These are phyloP conservation scores for Gossypium anomalum DNA, from an alignment of 345 rosid species.

Conservation along the genomic window DNA sequence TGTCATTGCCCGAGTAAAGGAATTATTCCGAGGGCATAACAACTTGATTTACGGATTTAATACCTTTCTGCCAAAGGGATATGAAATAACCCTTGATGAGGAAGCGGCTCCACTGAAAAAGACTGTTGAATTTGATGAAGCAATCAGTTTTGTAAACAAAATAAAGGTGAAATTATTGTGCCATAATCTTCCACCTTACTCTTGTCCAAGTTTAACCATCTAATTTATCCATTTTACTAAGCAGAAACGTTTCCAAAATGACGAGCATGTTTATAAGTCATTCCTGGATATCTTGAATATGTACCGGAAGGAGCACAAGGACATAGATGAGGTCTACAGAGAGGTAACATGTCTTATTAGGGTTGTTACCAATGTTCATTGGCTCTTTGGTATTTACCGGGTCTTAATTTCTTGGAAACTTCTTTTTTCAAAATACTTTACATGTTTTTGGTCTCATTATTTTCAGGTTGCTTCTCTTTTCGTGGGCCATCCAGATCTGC, in stretches of 20 bases:
- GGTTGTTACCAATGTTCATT: neutral
- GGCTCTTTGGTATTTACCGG: neutral
- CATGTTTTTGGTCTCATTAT: constrained; percentile 20
- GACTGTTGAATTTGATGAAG: constrained; percentile 87
- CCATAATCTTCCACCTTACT: constrained; percentile 9
- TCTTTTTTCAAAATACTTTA: neutral
- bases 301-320: constrained; percentile 89
- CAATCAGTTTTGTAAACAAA: constrained; percentile 67
- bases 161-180: constrained; percentile 54
- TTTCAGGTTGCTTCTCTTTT: constrained; percentile 74
- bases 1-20: constrained; percentile 90
- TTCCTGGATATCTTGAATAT: constrained; percentile 83
- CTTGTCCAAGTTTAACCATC: constrained; percentile 3
- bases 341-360: constrained; percentile 52
- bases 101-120: constrained; percentile 77
- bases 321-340: constrained; percentile 80
- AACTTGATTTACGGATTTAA: constrained; percentile 86
- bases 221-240: constrained; percentile 23
- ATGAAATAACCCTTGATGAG: constrained; percentile 80
- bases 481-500: constrained; percentile 76
- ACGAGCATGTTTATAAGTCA: constrained; percentile 82
- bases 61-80: constrained; percentile 92
- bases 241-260: constrained; percentile 85
- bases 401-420: neutral
- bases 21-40: constrained; percentile 86